Evolutionary conservation across 2,329 filamentous ascomycete genomes (phyloP), one percentile per base, ranked within the genome.

Genomic region (Trichophaea hybrida): DNA sequence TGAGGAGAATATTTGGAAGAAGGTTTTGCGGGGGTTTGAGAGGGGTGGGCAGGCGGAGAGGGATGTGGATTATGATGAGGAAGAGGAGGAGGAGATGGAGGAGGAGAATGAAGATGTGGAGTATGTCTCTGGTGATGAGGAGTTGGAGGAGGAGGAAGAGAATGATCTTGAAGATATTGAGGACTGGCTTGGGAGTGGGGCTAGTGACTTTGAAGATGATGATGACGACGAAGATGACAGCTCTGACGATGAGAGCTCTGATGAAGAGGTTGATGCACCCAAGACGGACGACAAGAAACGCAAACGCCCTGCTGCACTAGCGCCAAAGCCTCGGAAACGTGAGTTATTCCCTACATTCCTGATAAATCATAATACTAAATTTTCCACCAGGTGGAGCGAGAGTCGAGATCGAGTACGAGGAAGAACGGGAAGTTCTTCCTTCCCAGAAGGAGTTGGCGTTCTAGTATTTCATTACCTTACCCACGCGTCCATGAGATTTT

Each of bases 1-100:
- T 55, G 93, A 94, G 72, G 89, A 96, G 72, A 79, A 81, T 12
- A 88, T 98, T 63, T 98, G 93, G 93, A 94, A 94, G 80, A 94
- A 90, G 79, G 93, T 98, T 6, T 81, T 98, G 68, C 83, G 84
- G 63, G 88, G 88, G 2, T 78, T 98, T 73, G 93, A 98, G 78
- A 80, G 86, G 67, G 85, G 85, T 68, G 90, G 91, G 61, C 83
- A 94, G 69, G 91, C 85, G 49, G 77, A 81, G 65, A 78, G 88
- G 58, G 91, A 96, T 71, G 82, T 89, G 74, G 91, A 97, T 72
- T 73, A 93, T 71, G 91, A 96, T 71, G 83, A 90, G 67, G 91
- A 90, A 7, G 82, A 94, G 64, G 83, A 86, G 38, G 86, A 89
- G 32, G 84, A 87, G 3, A 81, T 86, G 52, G 80, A 77, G 12